Conservation (phyloP, 768 basidiomycete species). For the Macrolepiota fuliginosa region DNA sequence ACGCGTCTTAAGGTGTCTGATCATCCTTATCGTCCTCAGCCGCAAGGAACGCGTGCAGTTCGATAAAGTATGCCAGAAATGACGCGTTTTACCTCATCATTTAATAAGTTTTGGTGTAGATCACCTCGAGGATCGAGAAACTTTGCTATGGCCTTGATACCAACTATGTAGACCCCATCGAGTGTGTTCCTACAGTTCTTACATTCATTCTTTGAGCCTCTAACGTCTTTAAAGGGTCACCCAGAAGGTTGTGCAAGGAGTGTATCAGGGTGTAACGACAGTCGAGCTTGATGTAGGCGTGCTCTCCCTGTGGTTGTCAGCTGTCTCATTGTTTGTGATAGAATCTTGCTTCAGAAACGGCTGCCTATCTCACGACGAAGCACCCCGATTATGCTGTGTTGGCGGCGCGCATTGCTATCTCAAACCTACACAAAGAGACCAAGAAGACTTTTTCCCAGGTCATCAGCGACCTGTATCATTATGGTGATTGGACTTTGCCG, state of each 20-base stretch:
- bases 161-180: constrained; percentile 90
- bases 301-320: background rate
- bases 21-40: constrained; percentile 31
- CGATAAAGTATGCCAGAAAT: constrained; percentile 65
- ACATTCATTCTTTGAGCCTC: background rate
- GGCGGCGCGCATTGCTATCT: constrained; percentile 97
- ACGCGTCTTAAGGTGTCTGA: constrained; percentile 28
- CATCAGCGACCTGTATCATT: constrained; percentile 85
- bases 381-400: constrained; percentile 98
- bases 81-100: constrained; percentile 15
- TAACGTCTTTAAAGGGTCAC: constrained; percentile 54
- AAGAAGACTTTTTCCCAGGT: constrained; percentile 96
- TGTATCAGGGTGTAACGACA: constrained; percentile 95
- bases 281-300: constrained; percentile 89
- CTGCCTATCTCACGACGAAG: constrained; percentile 95
- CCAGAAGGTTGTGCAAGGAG: constrained; percentile 90
- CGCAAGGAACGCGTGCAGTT: constrained; percentile 93
- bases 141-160: constrained; percentile 95
- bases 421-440: constrained; percentile 98
- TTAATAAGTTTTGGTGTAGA: constrained; percentile 41
- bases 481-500: constrained; percentile 48
- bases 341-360: constrained; percentile 97
- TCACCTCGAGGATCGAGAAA: constrained; percentile 83
- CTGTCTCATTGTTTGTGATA: constrained; percentile 25
- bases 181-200: constrained; percentile 46